Conservation (phyloP, 306 rosid species). For the Castanea sativa region DNA sequence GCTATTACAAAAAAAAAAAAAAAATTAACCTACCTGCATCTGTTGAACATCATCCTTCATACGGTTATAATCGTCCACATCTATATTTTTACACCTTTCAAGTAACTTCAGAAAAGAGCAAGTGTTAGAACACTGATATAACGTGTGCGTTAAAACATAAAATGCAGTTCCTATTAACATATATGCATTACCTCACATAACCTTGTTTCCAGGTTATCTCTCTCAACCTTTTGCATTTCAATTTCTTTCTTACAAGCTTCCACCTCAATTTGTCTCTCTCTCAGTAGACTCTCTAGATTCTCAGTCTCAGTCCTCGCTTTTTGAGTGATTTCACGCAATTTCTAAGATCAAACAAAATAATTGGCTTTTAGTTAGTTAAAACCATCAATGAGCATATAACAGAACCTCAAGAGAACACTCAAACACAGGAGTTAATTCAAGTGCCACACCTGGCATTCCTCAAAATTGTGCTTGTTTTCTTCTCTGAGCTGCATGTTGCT, state of each 20-base stretch:
- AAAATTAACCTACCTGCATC: conserved; percentile 50
- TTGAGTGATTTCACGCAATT: conserved; percentile 68
- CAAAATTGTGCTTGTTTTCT: conserved; percentile 96
- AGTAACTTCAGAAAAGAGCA: conserved; percentile 48
- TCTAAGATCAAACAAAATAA: conserved; percentile 39
- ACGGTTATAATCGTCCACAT: conserved; percentile 75
- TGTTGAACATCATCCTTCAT: conserved; percentile 58
- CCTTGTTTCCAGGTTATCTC: conserved; percentile 49
- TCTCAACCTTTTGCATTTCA: conserved; percentile 57
- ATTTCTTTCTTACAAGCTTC: conserved; percentile 61
- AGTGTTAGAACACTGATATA: background rate
- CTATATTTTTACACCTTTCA: conserved; percentile 61
- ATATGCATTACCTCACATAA: conserved; percentile 68
- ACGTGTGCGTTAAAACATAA: background rate
- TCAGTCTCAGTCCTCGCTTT: conserved; percentile 56
- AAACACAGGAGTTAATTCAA: background rate
- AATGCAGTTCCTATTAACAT: conserved; percentile 4
- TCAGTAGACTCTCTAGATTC: conserved; percentile 57
- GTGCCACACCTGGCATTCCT: conserved; percentile 84
- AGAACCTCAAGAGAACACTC: background rate
- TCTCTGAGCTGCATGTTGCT: conserved; percentile 96
- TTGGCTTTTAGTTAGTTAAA: conserved; percentile 3
- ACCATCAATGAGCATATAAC: background rate
- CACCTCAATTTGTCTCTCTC: conserved; percentile 55
- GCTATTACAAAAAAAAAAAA: background rate